Evolutionary conservation across 2,329 filamentous ascomycete species (phyloP), one percentile per base, ranked within the genome.

Genomic region (Colletotrichum horii): DNA sequence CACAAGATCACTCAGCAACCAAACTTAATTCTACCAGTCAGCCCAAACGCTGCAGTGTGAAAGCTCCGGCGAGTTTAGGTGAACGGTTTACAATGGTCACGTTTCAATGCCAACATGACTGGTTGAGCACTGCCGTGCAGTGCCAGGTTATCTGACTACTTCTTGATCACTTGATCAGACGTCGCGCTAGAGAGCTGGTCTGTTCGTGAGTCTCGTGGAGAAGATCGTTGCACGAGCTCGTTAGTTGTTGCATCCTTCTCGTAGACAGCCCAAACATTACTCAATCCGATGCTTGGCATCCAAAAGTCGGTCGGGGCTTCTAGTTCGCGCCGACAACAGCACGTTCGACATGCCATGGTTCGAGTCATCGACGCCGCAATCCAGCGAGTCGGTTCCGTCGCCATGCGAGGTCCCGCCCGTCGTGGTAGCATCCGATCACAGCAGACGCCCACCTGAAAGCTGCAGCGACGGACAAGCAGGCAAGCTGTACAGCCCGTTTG

Each of bases 121-220:
- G 8, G 8, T 3, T 9, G 4, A 19, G 2, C 16, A 43, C 38
- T 43, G 8, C 1, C 0, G 19, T 48, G 43, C 19, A 3, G 22
- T 14, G 19, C 43, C 3, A 14, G 14, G 9, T 48, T 22, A 48
- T 0, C 1, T 1, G 3, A 0, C 11, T 22, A 12, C 43, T 22
- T 0, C n/a, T 0, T 0, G 0, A 1, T 8, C 43, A 22, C n/a
- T 52, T 22, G 43, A 22, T 11, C 43, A 52, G 6, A 24, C 4
- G 43, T 52, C 6, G n/a, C n/a, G 2, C 6, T 7, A 6, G n/a
- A 0, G 43, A n/a, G n/a, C 43, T 22, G 11, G 43, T 0, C 11
- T 4, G n/a, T 48, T 22, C 5, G n/a, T 22, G 1, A 3, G 43
- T 48, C n/a, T 48, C n/a, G 0, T 48, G 43, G 43, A 52, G 11